Evolutionary conservation across 2,329 filamentous ascomycete species (phyloP).

Genomic region (Neurospora sp.): DNA sequence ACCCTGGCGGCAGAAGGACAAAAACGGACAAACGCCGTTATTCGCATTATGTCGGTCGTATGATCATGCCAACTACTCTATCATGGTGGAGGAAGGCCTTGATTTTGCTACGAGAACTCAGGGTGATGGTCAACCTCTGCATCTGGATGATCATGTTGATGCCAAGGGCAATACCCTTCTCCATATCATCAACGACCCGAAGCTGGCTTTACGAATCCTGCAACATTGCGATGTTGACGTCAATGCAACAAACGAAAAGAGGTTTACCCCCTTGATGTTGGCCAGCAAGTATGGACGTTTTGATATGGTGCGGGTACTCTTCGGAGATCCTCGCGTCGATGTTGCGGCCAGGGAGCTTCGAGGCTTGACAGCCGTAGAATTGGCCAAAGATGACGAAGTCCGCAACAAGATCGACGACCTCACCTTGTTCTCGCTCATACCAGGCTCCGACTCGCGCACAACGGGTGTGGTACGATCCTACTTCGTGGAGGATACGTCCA

Average conservation of each 20-base stretch:
- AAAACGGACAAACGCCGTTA: slow-evolving; percentile 94
- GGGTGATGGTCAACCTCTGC: slow-evolving; percentile 66
- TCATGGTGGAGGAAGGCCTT: slow-evolving; percentile 79
- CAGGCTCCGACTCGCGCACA: slow-evolving; percentile 66
- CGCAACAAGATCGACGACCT: slow-evolving; percentile 94
- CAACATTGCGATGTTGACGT: slow-evolving; percentile 86
- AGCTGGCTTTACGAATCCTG: slow-evolving; percentile 65
- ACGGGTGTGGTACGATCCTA: slow-evolving; percentile 92
- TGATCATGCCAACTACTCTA: slow-evolving; percentile 76
- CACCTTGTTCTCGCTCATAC: slow-evolving; percentile 65
- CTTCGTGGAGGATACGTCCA: slow-evolving; percentile 92
- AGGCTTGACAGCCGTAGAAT: slow-evolving; percentile 85
- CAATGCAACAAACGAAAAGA: slow-evolving; percentile 90
- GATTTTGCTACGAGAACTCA: slow-evolving; percentile 65
- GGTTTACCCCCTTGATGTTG: slow-evolving; percentile 93
- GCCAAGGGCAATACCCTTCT: slow-evolving; percentile 86
- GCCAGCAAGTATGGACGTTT: slow-evolving; percentile 96
- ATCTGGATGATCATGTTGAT: slow-evolving; percentile 88
- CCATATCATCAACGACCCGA: slow-evolving; percentile 86
- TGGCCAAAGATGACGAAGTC: slow-evolving; percentile 96
- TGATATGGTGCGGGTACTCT: slow-evolving; percentile 83
- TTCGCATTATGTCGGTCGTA: slow-evolving; percentile 94
- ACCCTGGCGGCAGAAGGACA: slow-evolving; percentile 85
- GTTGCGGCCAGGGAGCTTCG: slow-evolving; percentile 72
- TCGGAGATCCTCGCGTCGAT: slow-evolving; percentile 80